Evolutionary conservation across 768 basidiomycete species (phyloP).

Genomic region (Russula vinacea): DNA sequence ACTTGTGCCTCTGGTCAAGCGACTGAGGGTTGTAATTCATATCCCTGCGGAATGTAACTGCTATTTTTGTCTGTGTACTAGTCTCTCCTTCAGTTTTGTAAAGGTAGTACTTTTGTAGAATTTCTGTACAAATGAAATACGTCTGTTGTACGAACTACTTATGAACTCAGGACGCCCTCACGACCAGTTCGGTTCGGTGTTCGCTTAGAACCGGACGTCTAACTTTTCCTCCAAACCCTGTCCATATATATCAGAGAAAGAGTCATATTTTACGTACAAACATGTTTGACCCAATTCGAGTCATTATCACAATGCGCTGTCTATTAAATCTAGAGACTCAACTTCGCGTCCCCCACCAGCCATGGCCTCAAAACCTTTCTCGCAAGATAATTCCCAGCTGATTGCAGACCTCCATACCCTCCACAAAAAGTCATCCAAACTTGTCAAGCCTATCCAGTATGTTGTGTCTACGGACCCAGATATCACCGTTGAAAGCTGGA

Average conservation of each 20-base stretch:
- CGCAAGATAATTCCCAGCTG: constrained; percentile 55
- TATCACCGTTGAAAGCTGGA: constrained; percentile 78
- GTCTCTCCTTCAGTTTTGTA: neutral
- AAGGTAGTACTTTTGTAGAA: neutral
- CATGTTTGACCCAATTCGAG: too few species aligned
- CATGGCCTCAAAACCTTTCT: constrained; percentile 33
- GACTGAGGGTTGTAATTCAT: neutral
- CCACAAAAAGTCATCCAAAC: constrained; percentile 56
- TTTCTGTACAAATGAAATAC: neutral
- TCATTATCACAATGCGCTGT: too few species aligned
- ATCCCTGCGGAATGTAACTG: neutral
- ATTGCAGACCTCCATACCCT: constrained; percentile 52
- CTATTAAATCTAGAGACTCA: neutral
- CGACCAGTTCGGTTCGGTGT: too few species aligned
- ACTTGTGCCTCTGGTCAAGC: neutral
- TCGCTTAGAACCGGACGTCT: too few species aligned
- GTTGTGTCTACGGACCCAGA: constrained; percentile 53
- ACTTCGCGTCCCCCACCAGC: neutral
- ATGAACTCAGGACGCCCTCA: too few species aligned
- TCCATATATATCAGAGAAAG: too few species aligned
- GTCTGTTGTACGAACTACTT: too few species aligned
- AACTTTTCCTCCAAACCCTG: too few species aligned
- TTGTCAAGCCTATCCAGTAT: constrained; percentile 59
- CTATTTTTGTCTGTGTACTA: neutral
- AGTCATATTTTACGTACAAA: too few species aligned